These are phyloP conservation scores for Neophaeococcomyces aloes DNA, from an alignment of 2,329 filamentous ascomycete species.

Conservation along the genomic window DNA sequence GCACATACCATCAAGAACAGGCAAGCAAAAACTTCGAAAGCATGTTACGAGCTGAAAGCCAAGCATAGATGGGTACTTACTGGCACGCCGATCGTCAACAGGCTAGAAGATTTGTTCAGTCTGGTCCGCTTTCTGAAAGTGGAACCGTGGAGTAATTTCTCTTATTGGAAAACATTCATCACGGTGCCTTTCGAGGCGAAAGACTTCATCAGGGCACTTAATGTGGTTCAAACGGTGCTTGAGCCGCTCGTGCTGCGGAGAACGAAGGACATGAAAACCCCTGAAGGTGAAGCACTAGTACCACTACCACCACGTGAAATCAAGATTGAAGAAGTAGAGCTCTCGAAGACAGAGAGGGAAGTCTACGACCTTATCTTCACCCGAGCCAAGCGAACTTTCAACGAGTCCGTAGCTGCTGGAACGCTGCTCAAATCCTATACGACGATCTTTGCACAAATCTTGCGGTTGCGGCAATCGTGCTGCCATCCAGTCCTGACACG, in stretches of 20 bases:
- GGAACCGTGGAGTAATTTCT: constrained; percentile 97
- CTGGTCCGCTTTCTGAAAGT: constrained; percentile 85
- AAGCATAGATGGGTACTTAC: constrained; percentile 88
- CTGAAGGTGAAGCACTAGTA: constrained; percentile 70
- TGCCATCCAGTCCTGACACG: constrained; percentile 86
- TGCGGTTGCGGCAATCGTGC: constrained; percentile 84
- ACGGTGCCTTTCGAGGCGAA: constrained; percentile 94
- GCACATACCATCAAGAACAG: constrained; percentile 87
- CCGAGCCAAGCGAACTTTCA: constrained; percentile 72
- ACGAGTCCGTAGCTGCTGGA: constrained; percentile 76
- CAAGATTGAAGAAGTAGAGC: constrained; percentile 76
- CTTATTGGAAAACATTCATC: constrained; percentile 98
- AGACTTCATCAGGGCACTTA: constrained; percentile 82
- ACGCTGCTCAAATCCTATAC: constrained; percentile 93
- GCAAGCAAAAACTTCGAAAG: constrained; percentile 84
- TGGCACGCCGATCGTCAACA: constrained; percentile 93
- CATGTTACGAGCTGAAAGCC: constrained; percentile 81
- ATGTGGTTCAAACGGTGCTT: constrained; percentile 92
- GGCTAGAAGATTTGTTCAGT: constrained; percentile 87
- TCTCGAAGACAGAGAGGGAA: constrained; percentile 73
- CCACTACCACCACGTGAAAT: constrained; percentile 69
- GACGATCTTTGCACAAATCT: constrained; percentile 91
- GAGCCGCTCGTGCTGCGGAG: constrained; percentile 90
- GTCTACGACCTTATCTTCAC: constrained; percentile 88
- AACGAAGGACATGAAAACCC: constrained; percentile 97